Evolutionary conservation across 768 basidiomycete genomes (phyloP), one percentile per base, ranked within the genome.

Genomic region (Lactarius quietus): DNA sequence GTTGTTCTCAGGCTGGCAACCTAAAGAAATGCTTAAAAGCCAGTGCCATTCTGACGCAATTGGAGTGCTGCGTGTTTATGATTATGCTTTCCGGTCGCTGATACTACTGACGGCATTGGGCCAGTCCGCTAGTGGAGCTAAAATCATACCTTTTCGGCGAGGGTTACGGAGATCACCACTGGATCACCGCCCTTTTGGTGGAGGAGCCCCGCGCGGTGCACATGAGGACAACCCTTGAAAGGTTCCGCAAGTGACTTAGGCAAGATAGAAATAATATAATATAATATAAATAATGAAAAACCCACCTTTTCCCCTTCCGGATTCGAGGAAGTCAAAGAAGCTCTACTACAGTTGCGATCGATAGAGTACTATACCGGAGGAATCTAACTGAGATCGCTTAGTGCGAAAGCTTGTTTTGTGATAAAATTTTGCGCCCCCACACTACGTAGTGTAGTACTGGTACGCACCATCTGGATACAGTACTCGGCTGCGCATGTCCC

Each of bases 381-480:
- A 63, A 51, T 57, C 26, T 31, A 20, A 18, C n/a, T 23, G 18
- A 28, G 63, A 53, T 53, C 63, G 39, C 39, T 41, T 48, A 48
- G 23, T 48, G 45, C 45, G n/a, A 48, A 48, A 48, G 45, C 23
- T 48, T 48, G 23, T 48, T 48, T 48, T n/a, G 45, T 48, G 45
- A 15, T n/a, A 48, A 48, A 1, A 10, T 12, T 23, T 48, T 48
- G 23, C 45, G 45, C 23, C 45, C n/a, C 14, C 9, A 41, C 18
- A 48, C 45, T n/a, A 45, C 14, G 9, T 45, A 8, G 43, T n/a
- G n/a, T n/a, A 6, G n/a, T 8, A 33, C 33, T 8, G 3, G 33
- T 4, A 8, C 33, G 33, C 45, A 48, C 43, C 43, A 45, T 23
- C 45, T 48, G 45, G 45, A 48, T 48, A 48, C 45, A 5, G 7